Conservation (phyloP, 2,329 filamentous ascomycete genomes). For the Cytospora chrysosperma region DNA sequence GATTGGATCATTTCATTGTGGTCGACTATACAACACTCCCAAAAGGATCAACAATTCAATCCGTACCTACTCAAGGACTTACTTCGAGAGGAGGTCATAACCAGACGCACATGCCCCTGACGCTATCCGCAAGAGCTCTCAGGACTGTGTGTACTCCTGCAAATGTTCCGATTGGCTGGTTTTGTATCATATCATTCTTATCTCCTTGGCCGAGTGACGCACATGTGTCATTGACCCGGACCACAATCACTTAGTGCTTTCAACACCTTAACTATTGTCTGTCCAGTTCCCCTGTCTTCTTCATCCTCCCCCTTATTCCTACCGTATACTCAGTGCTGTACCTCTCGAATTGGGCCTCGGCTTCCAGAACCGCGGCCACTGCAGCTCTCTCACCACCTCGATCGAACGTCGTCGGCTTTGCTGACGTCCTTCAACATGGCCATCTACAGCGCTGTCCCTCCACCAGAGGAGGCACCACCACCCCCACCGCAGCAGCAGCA, state of each 20-base stretch:
- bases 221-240: slow-evolving; percentile 4
- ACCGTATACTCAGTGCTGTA: not conserved
- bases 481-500: too few relatives aligned
- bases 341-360: not conserved
- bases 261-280: not conserved
- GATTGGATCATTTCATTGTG: too few relatives aligned
- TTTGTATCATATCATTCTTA: slow-evolving; percentile 9
- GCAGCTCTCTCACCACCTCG: not conserved
- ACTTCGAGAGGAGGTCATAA: not conserved
- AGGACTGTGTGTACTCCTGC: not conserved
- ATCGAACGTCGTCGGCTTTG: not conserved
- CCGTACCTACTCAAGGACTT: too few relatives aligned
- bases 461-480: slow-evolving; percentile 27
- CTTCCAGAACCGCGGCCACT: not conserved
- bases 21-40: too few relatives aligned
- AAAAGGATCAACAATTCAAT: too few relatives aligned
- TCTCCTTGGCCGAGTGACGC: slow-evolving; percentile 10
- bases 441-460: slow-evolving; percentile 36
- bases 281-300: not conserved
- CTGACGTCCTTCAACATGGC: slow-evolving; percentile 31
- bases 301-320: not conserved
- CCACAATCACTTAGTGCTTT: not conserved
- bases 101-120: not conserved
- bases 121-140: not conserved
- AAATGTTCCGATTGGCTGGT: slow-evolving; percentile 8